Evolutionary conservation across 1,284 basidiomycete genomes (phyloP).

Genomic region (Rhodotorula sp.): DNA sequence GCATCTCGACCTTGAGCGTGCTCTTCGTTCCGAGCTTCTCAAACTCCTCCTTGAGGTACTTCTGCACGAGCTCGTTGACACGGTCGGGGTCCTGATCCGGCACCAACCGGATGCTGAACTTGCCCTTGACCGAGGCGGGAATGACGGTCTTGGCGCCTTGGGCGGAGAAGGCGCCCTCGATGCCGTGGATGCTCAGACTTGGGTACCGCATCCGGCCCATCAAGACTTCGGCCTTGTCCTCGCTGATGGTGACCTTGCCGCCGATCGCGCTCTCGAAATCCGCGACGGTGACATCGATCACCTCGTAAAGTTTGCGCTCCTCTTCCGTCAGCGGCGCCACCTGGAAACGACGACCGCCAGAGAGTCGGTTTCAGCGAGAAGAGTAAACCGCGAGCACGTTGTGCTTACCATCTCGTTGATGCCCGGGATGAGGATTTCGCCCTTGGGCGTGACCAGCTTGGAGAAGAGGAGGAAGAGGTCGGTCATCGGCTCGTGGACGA

Average conservation of each 20-base stretch:
- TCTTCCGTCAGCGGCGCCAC: slow-evolving; percentile 72
- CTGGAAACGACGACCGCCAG: neutral
- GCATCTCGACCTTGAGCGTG: slow-evolving; percentile 63
- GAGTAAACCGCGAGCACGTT: neutral
- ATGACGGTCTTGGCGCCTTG: slow-evolving; percentile 72
- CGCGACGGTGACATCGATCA: slow-evolving; percentile 49
- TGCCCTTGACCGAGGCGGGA: slow-evolving; percentile 78
- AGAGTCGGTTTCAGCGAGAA: neutral
- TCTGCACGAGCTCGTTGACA: slow-evolving; percentile 67
- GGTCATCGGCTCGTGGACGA: slow-evolving; percentile 63
- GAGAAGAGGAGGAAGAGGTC: slow-evolving; percentile 58
- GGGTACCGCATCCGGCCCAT: slow-evolving; percentile 74
- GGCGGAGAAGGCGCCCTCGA: slow-evolving; percentile 88
- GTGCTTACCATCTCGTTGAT: slow-evolving; percentile 67
- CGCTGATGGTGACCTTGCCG: slow-evolving; percentile 68
- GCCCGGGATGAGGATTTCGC: slow-evolving; percentile 86
- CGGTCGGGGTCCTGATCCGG: slow-evolving; percentile 79
- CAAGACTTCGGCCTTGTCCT: slow-evolving; percentile 77
- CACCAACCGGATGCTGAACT: slow-evolving; percentile 89
- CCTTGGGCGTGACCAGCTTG: slow-evolving; percentile 77
- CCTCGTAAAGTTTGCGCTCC: slow-evolving; percentile 60
- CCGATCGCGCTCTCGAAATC: slow-evolving; percentile 79
- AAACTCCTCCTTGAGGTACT: slow-evolving; percentile 75
- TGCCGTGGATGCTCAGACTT: slow-evolving; percentile 83
- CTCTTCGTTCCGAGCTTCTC: slow-evolving; percentile 81